Conservation (phyloP, 768 basidiomycete species). For the Leccinum boreale region DNA sequence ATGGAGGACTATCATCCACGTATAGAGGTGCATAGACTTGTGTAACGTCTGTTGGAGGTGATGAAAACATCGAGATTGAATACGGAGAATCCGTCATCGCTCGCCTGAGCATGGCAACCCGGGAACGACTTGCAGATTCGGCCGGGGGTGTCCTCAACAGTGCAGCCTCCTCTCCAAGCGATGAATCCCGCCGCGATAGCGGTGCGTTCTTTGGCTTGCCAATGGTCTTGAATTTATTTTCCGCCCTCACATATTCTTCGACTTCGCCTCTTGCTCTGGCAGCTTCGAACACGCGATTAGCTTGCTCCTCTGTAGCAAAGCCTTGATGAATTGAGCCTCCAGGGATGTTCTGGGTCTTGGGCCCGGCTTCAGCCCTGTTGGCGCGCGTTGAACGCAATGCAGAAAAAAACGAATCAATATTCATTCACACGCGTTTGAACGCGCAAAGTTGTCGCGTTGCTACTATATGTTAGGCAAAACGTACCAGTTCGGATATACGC, state of each 20-base stretch:
- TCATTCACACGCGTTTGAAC: constrained; percentile 14
- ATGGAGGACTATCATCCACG: constrained; percentile 9
- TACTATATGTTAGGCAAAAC: constrained; percentile 2
- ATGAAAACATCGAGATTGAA: constrained; percentile 13
- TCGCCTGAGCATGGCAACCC: constrained; percentile 7
- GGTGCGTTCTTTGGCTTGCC: constrained; percentile 5
- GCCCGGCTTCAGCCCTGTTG: constrained; percentile 45
- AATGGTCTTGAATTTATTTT: not conserved
- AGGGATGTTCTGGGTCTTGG: constrained; percentile 42
- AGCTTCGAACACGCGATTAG: constrained; percentile 30
- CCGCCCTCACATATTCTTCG: constrained; percentile 8
- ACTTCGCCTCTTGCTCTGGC: constrained; percentile 30
- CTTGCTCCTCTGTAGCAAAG: constrained; percentile 43
- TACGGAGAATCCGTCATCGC: constrained; percentile 9
- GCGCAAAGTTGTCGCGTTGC: constrained; percentile 5
- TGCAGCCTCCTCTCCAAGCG: constrained; percentile 11
- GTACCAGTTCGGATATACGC: constrained; percentile 30
- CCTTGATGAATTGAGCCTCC: constrained; percentile 42
- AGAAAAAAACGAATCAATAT: constrained; percentile 23
- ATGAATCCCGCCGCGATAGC: constrained; percentile 8
- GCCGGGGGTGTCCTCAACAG: constrained; percentile 16
- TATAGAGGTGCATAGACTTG: constrained; percentile 16
- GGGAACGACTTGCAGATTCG: constrained; percentile 3
- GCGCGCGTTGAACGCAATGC: constrained; percentile 1
- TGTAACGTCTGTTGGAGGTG: constrained; percentile 27